These are phyloP conservation scores for Thelephora ganbajun DNA, from an alignment of 768 basidiomycete genomes.

Conservation along the genomic window DNA sequence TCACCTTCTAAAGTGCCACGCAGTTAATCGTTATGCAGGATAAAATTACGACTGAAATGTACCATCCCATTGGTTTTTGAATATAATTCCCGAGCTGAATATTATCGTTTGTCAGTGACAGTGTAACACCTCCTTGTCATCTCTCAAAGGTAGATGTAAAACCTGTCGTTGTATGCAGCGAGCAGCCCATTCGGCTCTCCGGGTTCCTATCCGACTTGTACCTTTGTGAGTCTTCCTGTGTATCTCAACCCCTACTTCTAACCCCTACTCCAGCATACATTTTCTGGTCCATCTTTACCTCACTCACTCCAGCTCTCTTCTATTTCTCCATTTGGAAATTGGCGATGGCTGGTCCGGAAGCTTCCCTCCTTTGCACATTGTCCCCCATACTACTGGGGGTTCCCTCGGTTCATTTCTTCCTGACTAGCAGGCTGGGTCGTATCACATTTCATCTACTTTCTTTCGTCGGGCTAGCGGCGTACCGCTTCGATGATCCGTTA, in stretches of 20 bases:
- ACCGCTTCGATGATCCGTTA: slow-evolving; percentile 32
- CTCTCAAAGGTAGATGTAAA: too few relatives aligned
- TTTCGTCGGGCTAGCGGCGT: slow-evolving; percentile 40
- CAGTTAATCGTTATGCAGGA: background rate
- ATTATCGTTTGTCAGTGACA: too few relatives aligned
- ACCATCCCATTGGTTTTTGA: slow-evolving; percentile 28
- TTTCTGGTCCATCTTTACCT: slow-evolving; percentile 76
- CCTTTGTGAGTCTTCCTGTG: slow-evolving; percentile 33
- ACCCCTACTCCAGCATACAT: slow-evolving; percentile 39
- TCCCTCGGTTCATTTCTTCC: slow-evolving; percentile 28
- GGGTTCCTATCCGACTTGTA: slow-evolving; percentile 34
- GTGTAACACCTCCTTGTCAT: too few relatives aligned
- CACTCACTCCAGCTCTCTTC: slow-evolving; percentile 67
- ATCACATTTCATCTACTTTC: slow-evolving; percentile 33
- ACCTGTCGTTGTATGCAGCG: too few relatives aligned
- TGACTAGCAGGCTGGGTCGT: slow-evolving; percentile 33
- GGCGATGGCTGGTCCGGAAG: slow-evolving; percentile 70
- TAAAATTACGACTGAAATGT: slow-evolving; percentile 21
- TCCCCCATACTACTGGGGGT: slow-evolving; percentile 51
- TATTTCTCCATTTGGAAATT: slow-evolving; percentile 91
- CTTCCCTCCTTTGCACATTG: slow-evolving; percentile 56
- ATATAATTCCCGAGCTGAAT: slow-evolving; percentile 13
- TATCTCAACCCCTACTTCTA: slow-evolving; percentile 1
- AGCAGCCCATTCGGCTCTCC: background rate
- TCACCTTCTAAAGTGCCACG: background rate